Percentiles rank a stretch among this genome's conserved stretches.
These are phyloP conservation scores for Claviceps fusiformis DNA, from an alignment of 2,329 filamentous ascomycete species.

Conservation along the genomic window DNA sequence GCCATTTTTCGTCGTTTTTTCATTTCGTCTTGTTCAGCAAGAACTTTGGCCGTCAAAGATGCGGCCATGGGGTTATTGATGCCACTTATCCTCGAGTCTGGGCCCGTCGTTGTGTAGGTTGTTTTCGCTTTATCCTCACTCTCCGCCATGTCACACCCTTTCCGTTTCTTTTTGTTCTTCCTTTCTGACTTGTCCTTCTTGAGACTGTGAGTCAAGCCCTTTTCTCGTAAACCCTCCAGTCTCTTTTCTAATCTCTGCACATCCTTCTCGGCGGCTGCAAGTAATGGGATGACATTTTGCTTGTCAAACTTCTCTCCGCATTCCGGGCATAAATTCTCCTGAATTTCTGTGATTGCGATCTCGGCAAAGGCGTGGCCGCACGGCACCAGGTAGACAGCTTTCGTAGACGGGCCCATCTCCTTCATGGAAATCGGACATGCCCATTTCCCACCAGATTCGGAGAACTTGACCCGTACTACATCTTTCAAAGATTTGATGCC, in stretches of 20 bases:
- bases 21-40: constrained; percentile 72
- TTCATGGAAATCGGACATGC: constrained; percentile 83
- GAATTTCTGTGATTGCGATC: constrained; percentile 68
- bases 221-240: constrained; percentile 52
- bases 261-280: constrained; percentile 59
- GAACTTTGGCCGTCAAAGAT: constrained; percentile 68
- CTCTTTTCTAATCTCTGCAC: constrained; percentile 53
- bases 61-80: constrained; percentile 88
- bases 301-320: constrained; percentile 63
- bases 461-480: constrained; percentile 72
- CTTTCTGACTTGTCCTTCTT: constrained; percentile 59
- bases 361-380: constrained; percentile 94
- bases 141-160: constrained; percentile 22
- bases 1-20: constrained; percentile 66
- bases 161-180: constrained; percentile 56
- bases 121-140: constrained; percentile 16
- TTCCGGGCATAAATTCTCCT: constrained; percentile 48
- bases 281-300: constrained; percentile 70
- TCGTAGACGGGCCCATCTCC: constrained; percentile 64
- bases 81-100: constrained; percentile 31
- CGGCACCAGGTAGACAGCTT: constrained; percentile 79
- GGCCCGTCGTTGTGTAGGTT: constrained; percentile 16
- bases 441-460: constrained; percentile 41
- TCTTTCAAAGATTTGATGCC: constrained; percentile 74
- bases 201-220: constrained; percentile 69